phyloP scores from a whole-genome alignment of 2,329 filamentous ascomycete species.

The Leptographium procerum region DNA sequence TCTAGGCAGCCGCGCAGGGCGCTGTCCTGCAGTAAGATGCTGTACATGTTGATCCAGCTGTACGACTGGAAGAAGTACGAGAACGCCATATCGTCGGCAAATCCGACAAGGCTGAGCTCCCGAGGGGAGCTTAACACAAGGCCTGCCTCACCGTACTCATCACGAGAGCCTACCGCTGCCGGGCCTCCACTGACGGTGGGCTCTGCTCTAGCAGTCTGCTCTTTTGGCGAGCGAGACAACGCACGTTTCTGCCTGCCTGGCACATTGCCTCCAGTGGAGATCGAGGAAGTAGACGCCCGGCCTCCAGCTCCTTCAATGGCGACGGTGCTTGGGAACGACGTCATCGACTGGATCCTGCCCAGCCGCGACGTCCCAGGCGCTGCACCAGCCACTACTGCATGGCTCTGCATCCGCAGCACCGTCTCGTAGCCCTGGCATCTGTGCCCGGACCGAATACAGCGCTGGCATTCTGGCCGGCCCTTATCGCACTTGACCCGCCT shows the following conservation, averaged over 20 bases:
- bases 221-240: too few relatives aligned
- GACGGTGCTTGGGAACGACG: slow-evolving; percentile 10
- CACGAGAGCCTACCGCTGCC: too few relatives aligned
- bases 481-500: slow-evolving; percentile 19
- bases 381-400: slow-evolving; percentile 14
- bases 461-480: slow-evolving; percentile 14
- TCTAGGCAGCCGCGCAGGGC: slow-evolving; percentile 12
- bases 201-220: background rate
- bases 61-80: slow-evolving; percentile 18
- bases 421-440: slow-evolving; percentile 16
- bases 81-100: slow-evolving; percentile 17
- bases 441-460: slow-evolving; percentile 15
- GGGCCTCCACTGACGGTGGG: background rate
- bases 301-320: background rate
- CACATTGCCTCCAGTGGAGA: too few relatives aligned
- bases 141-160: too few relatives aligned
- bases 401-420: slow-evolving; percentile 17
- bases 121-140: background rate
- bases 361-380: slow-evolving; percentile 14
- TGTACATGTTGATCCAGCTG: slow-evolving; percentile 19
- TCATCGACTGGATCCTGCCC: slow-evolving; percentile 13
- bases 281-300: background rate
- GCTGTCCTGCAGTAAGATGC: slow-evolving; percentile 16
- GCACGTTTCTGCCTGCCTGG: too few relatives aligned
- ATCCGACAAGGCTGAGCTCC: slow-evolving; percentile 14